Evolutionary conservation across 768 basidiomycete species (phyloP), one percentile per base, ranked within the genome.

Genomic region (Kwoniella newhampshirensis): DNA sequence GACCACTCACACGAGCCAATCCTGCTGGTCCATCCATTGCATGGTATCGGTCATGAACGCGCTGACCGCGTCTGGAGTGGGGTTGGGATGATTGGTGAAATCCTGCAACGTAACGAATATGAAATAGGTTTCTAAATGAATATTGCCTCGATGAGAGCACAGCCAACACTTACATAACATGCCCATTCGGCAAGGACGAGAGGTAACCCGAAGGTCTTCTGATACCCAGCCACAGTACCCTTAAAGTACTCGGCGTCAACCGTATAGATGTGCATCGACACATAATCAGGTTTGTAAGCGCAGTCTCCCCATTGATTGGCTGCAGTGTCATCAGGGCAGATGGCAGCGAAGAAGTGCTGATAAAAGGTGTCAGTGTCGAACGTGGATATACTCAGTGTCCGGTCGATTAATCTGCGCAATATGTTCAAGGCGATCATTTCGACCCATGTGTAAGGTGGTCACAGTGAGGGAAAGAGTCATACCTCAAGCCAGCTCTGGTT

Each of bases 401-500:
- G n/a, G n/a, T n/a, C n/a, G n/a, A n/a, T n/a, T n/a, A n/a, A n/a
- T n/a, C n/a, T n/a, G n/a, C n/a, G n/a, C n/a, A n/a, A n/a, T n/a
- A n/a, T n/a, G n/a, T n/a, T n/a, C n/a, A n/a, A n/a, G n/a, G n/a
- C n/a, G n/a, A n/a, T n/a, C n/a, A n/a, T n/a, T n/a, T n/a, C n/a
- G n/a, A n/a, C n/a, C n/a, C n/a, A n/a, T n/a, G n/a, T n/a, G n/a
- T n/a, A n/a, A n/a, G n/a, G n/a, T n/a, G n/a, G n/a, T n/a, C n/a
- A n/a, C n/a, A n/a, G n/a, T n/a, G n/a, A n/a, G n/a, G n/a, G n/a
- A n/a, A n/a, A n/a, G n/a, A n/a, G n/a, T n/a, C 61, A 41, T 36
- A 67, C 66, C 12, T 48, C 8, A 1, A 68, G 52, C 64, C 64
- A 68, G 17, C 44, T 21, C 17, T 53, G 51, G 45, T 66, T 59